These are phyloP conservation scores for Diphasiastrum complanatum DNA, from an alignment of 83 land plant genomes.

Conservation along the genomic window DNA sequence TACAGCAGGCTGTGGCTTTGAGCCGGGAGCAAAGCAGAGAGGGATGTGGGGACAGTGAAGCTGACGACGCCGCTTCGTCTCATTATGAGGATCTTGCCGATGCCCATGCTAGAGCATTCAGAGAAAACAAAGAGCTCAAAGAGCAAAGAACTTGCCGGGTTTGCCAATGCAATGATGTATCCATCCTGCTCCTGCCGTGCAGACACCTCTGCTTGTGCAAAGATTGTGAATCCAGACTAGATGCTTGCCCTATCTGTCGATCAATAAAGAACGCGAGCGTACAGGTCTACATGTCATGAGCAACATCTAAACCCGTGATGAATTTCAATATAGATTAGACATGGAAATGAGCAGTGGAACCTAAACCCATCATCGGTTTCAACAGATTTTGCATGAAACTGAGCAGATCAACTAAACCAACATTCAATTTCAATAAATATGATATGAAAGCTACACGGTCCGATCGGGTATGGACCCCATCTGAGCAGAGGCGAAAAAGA, in stretches of 20 bases:
- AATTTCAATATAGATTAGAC: too few species aligned
- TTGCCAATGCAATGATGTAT: conserved; percentile 55
- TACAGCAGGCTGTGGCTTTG: conserved; percentile 54
- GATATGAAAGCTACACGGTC: too few species aligned
- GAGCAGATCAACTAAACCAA: too few species aligned
- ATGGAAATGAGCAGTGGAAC: too few species aligned
- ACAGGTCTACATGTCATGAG: conserved; percentile 61
- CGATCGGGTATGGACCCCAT: too few species aligned
- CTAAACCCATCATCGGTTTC: too few species aligned
- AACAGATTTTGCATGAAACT: too few species aligned
- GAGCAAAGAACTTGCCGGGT: conserved; percentile 57
- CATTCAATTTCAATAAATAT: too few species aligned
- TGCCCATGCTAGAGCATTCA: conserved; percentile 40
- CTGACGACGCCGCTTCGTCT: conserved; percentile 77
- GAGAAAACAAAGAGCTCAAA: conserved; percentile 46
- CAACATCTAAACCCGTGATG: too few species aligned
- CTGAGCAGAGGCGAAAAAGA: too few species aligned
- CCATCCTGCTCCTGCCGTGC: conserved; percentile 73
- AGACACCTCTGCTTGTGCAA: conserved; percentile 72
- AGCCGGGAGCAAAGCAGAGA: conserved; percentile 64
- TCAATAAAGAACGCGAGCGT: conserved; percentile 41
- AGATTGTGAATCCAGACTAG: conserved; percentile 50
- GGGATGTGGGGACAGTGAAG: conserved; percentile 87
- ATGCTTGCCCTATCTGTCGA: conserved; percentile 55
- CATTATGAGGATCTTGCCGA: conserved; percentile 48